Conservation (phyloP, 805 yeast genomes). For the Spathaspora girioi region DNA sequence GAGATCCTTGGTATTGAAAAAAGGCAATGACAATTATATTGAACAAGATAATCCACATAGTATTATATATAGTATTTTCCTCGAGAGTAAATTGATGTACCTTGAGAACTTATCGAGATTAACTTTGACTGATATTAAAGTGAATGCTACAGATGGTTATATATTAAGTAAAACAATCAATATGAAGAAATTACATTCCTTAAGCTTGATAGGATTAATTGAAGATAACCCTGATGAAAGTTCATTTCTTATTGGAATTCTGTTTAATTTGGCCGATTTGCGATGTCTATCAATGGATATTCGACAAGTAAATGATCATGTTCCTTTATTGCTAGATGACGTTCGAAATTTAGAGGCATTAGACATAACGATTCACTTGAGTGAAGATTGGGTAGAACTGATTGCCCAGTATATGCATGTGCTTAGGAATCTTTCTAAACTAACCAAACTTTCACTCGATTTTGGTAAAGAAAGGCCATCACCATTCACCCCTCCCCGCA, state of each 20-base stretch:
- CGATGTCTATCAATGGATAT: conserved; percentile 33
- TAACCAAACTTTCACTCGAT: conserved; percentile 37
- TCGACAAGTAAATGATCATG: conserved; percentile 21
- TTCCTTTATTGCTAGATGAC: neutral
- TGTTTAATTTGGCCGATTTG: conserved; percentile 24
- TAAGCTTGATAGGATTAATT: conserved; percentile 32
- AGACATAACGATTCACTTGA: conserved; percentile 40
- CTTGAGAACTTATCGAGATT: conserved; percentile 16
- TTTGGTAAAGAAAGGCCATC: conserved; percentile 28
- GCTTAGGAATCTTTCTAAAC: neutral
- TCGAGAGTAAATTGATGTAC: conserved; percentile 9
- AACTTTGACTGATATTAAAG: conserved; percentile 21
- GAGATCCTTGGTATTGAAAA: conserved; percentile 16
- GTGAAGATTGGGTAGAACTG: conserved; percentile 21
- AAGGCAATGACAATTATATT: conserved; percentile 4
- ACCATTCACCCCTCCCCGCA: neutral
- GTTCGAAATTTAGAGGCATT: conserved; percentile 22
- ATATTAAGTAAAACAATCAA: conserved; percentile 15
- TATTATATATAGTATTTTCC: conserved; percentile 7
- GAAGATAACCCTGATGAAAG: conserved; percentile 19
- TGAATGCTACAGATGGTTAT: conserved; percentile 18
- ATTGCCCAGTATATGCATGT: neutral
- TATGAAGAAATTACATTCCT: conserved; percentile 17
- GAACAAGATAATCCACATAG: neutral
- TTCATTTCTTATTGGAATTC: conserved; percentile 15